Evolutionary conservation across 306 rosid genomes (phyloP), one percentile per base, ranked within the genome.

Genomic region (Ammopiptanthus mongolicus): DNA sequence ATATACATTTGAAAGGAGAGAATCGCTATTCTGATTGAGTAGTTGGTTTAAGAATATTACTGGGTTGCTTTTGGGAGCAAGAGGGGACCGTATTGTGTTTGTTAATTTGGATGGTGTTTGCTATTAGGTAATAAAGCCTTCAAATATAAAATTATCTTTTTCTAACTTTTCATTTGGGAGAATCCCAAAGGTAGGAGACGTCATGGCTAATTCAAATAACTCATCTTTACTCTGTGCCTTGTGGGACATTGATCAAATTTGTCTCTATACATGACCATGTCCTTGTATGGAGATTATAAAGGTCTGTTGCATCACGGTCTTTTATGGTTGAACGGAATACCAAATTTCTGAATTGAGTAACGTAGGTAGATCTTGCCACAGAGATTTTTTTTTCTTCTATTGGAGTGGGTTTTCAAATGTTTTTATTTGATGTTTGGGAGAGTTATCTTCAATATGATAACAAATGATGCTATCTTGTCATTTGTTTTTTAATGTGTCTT

Each of bases 71-170:
- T 86, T 81, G 42, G 71, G 80, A 47, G 64, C 82, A 85, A 61
- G 84, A 74, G 81, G 81, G 96, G 91, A 81, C 95, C 90, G 80
- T 84, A 14, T 19, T 18, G 64, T 79, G 78, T 72, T 84, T 82
- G 70, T 88, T 86, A 76, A 80, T 78, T 59, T 51, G 83, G 83
- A 77, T 84, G 86, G 87, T 89, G 96, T 84, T 87, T 78, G 91
- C 88, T 96, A 93, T 80, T 88, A 83, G 36, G 29, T 87, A 75
- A 85, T 80, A 85, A 87, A 89, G 90, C 47, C 76, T 73, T 82
- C 63, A 66, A 78, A 63, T 79, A 15, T 63, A 73, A 74, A 62
- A 55, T 83, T 78, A 74, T 77, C 75, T 81, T 79, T 81, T 73
- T 34, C 68, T 55, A 22, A 23, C 76, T 78, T 85, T 88, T 83